A percentile compares a stretch with the other conserved stretches of the same genome.
Conservation (phyloP, 2,329 filamentous ascomycete species). For the Helotiales sp. region DNA sequence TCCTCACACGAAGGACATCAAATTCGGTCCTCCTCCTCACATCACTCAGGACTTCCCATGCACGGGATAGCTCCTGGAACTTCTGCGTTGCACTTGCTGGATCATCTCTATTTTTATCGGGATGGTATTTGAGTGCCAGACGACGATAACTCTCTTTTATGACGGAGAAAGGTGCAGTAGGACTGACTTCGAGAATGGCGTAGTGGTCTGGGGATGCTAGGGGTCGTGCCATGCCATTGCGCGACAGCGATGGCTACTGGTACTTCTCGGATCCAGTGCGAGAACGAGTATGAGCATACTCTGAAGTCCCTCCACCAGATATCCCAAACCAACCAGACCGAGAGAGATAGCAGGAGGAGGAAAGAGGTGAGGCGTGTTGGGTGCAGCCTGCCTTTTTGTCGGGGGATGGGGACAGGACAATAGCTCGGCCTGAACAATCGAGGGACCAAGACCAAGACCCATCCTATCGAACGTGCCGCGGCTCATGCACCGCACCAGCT, state of each 20-base stretch:
- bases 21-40: constrained; percentile 27
- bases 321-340: background rate
- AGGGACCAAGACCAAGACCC: background rate
- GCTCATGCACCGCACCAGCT: constrained; percentile 6
- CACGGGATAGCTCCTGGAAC: constrained; percentile 31
- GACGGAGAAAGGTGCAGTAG: constrained; percentile 18
- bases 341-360: background rate
- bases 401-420: background rate
- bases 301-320: too few relatives aligned
- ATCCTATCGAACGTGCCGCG: constrained; percentile 10
- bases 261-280: background rate
- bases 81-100: constrained; percentile 17
- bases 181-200: constrained; percentile 30
- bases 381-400: constrained; percentile 6
- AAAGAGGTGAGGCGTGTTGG: background rate
- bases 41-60: constrained; percentile 36
- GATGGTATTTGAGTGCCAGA: constrained; percentile 33
- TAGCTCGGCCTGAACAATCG: constrained; percentile 1
- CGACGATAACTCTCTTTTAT: constrained; percentile 33
- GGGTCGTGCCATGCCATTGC: constrained; percentile 27
- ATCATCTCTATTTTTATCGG: constrained; percentile 32
- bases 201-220: constrained; percentile 32
- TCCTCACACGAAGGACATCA: constrained; percentile 27
- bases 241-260: background rate
- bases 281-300: background rate